Conservation (phyloP, 139 green algal species). For the Ettlia oleoabundans region DNA sequence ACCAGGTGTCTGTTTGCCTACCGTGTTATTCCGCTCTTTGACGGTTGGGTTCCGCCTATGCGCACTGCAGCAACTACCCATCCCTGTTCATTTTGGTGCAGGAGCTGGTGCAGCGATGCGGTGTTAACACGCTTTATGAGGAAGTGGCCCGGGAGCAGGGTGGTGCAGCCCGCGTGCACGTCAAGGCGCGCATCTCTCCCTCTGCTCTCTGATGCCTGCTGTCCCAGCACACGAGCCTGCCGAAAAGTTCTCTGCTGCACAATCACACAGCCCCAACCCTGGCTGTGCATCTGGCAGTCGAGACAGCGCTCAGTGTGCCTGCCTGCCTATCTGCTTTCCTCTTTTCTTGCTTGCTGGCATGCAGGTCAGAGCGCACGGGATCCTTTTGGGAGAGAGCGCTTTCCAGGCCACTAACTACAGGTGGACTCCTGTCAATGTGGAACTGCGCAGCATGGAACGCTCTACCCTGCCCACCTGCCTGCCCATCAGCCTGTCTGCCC, state of each 20-base stretch:
- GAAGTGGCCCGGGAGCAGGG: slow-evolving; percentile 14
- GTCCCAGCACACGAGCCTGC: too few species aligned
- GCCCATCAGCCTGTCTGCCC: too few species aligned
- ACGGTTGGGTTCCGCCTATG: too few species aligned
- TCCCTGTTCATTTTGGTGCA: background rate
- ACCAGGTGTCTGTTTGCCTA: too few species aligned
- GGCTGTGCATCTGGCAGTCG: too few species aligned
- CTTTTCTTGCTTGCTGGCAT: too few species aligned
- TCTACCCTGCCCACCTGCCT: too few species aligned
- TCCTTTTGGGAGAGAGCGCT: slow-evolving; percentile 16
- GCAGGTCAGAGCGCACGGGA: slow-evolving; percentile 18
- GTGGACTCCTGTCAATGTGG: background rate
- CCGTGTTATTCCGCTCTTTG: too few species aligned
- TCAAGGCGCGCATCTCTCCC: background rate
- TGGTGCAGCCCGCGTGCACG: background rate
- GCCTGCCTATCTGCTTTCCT: background rate
- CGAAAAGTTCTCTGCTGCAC: background rate
- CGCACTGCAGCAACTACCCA: too few species aligned
- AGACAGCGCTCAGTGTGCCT: background rate
- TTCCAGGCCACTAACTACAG: slow-evolving; percentile 10
- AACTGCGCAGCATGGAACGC: too few species aligned
- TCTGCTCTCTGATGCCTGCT: background rate
- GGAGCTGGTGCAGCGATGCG: slow-evolving; percentile 37
- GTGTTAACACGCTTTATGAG: slow-evolving; percentile 15
- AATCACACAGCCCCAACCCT: too few species aligned